Evolutionary conservation across 257 asterid species (phyloP), one percentile per base, ranked within the genome.

Genomic region (Solanum chiquidenum): DNA sequence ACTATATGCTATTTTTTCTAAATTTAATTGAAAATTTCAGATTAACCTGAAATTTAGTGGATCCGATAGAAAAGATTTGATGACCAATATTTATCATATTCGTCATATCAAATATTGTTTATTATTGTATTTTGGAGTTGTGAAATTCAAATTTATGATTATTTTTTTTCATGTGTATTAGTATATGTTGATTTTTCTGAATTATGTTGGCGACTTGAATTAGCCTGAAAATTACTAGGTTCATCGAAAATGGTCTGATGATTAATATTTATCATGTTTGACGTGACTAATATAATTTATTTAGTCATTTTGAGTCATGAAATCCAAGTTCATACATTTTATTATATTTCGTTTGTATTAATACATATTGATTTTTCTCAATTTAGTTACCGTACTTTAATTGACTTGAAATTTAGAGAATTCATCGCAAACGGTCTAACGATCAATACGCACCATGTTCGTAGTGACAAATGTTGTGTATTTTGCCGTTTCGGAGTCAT

Each of bases 181-280:
- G 23, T 49, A 52, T 16, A 16, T 52, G 23, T 52, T 52, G 62
- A 16, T 52, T 52, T 52, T 52, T 52, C 0, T 52, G 0, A 52
- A 52, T 52, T 52, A 5, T 18, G 3, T 16, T 2, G 23, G 21
- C 1, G 62, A 52, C 23, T 52, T 52, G 1, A 52, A 52, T 16
- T 52, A 6, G 9, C 23, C 23, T 52, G 9, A 6, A 52, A 52
- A 14, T 52, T 52, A 52, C 4, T 52, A 16, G 3, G 21, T 52
- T 0, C 62, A 52, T 6, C 0, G 0, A 52, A 49, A 52, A 52
- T 1, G 60, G 3, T 5, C 1, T 6, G 21, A 0, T 49, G 1
- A 52, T 14, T 3, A 49, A 2, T 52, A 16, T 1, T 52, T 52
- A 52, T 52, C 23, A 49, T 49, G 0, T 52, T 52, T 6, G 9